Percentiles rank a stretch among this genome's conserved stretches.
These are phyloP conservation scores for Cocos nucifera DNA, from an alignment of 176 grass and related monocot species.

Conservation along the genomic window DNA sequence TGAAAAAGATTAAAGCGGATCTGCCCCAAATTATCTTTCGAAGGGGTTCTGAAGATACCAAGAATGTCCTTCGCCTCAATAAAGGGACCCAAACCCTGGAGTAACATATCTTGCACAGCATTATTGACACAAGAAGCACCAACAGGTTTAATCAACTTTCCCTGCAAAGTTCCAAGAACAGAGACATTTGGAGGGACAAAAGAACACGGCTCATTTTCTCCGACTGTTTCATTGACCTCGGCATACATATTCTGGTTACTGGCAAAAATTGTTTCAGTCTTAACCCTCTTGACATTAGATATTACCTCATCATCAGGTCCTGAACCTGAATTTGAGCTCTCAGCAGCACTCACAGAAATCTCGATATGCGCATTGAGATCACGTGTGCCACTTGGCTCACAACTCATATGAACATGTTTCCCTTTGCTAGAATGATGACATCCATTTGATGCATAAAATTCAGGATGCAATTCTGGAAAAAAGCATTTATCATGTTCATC, in stretches of 20 bases:
- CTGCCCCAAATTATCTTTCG: constrained; percentile 37
- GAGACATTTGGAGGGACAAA: constrained; percentile 26
- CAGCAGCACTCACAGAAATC: constrained; percentile 50
- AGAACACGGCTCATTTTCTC: constrained; percentile 53
- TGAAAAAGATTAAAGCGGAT: constrained; percentile 52
- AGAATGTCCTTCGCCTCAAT: constrained; percentile 65
- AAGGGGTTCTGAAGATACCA: constrained; percentile 60
- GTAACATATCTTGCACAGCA: constrained; percentile 69
- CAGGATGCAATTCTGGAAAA: constrained; percentile 60
- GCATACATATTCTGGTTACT: constrained; percentile 7
- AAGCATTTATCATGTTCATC: constrained; percentile 57
- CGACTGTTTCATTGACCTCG: constrained; percentile 42
- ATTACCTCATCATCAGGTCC: constrained; percentile 44
- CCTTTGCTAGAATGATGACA: constrained; percentile 28
- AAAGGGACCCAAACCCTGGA: constrained; percentile 42
- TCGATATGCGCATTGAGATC: constrained; percentile 27
- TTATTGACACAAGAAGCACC: constrained; percentile 26
- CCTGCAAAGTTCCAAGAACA: constrained; percentile 12
- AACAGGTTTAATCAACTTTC: constrained; percentile 22
- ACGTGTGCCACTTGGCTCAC: constrained; percentile 29
- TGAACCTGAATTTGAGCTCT: constrained; percentile 80
- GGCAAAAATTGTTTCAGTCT: constrained; percentile 20
- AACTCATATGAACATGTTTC: constrained; percentile 24
- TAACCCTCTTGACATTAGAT: constrained; percentile 41
- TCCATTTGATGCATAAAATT: constrained; percentile 21